These are phyloP conservation scores for Senecio squalidus DNA, from an alignment of 140 eudicot species.

Conservation along the genomic window DNA sequence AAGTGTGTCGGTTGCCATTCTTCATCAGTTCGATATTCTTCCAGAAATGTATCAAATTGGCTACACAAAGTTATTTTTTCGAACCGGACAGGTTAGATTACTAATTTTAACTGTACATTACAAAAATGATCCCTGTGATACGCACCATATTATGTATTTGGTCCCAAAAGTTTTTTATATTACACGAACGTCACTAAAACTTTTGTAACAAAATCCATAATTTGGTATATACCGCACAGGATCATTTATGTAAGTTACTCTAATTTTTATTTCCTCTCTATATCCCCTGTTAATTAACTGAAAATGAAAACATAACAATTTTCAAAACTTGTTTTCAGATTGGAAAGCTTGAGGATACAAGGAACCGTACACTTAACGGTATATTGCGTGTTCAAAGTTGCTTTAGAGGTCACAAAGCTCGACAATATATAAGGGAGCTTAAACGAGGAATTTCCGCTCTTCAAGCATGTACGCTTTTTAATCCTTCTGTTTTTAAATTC, in stretches of 20 bases:
- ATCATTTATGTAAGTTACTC: no score
- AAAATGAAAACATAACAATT: neutral
- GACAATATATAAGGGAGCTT: constrained; percentile 45
- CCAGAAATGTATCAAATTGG: constrained; percentile 99
- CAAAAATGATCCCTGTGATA: no score
- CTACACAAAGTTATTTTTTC: constrained; percentile 77
- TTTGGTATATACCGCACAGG: no score
- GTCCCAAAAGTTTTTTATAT: no score
- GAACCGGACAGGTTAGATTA: constrained; percentile 84
- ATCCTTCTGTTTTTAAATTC: neutral
- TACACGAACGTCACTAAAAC: no score
- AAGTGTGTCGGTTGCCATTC: constrained; percentile 84
- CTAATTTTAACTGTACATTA: neutral
- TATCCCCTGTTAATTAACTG: no score
- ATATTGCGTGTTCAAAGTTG: constrained; percentile 92
- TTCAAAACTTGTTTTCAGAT: constrained; percentile 32
- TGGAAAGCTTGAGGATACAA: constrained; percentile 90
- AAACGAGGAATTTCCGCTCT: constrained; percentile 56
- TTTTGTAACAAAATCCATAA: no score
- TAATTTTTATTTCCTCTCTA: no score
- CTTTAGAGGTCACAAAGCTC: constrained; percentile 95
- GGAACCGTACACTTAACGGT: constrained; percentile 89
- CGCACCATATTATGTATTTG: no score
- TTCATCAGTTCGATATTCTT: constrained; percentile 76
- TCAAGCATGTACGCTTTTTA: constrained; percentile 59